Base-by-base conservation (phyloP, 257 asterid genomes). In the Petunia secreta region DNA sequence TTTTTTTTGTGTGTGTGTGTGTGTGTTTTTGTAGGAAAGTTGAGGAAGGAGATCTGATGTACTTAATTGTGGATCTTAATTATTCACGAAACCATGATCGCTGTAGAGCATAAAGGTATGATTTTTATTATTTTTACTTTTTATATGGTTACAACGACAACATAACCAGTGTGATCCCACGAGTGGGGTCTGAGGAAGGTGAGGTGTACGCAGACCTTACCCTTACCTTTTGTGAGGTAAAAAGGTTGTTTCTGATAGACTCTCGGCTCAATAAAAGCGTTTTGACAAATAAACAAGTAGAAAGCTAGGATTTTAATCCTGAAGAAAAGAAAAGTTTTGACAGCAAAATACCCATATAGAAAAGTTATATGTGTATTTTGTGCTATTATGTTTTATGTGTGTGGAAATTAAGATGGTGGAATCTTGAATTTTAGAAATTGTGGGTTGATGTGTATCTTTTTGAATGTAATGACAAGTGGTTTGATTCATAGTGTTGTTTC, bases 21-120 rank as follows among this genome's bases (percentile, higher is more conserved):
- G 50, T 69, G 63, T 57, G 63, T 46, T 69, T 71, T 10, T 71
- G 62, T 71, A 71, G 80, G 83, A 81, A 84, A 86, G 76, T 86
- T 81, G 85, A 85, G 85, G 94, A 76, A 88, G 90, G 94, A 84
- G 91, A 92, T 92, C 93, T 91, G 91, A 92, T 92, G 97, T 92
- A 85, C 93, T 84, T 84, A 89, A 89, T 89, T 71, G 87, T 82
- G 88, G 97, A 91, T 91, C 95, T 84, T 77, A 84, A 87, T 86
- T 87, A 79, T 80, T 82, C 81, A 60, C 89, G 80, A 82, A 84
- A 83, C 46, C 92, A 91, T 83, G 88, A 87, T 86, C 81, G 87
- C 97, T 39, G 80, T 91, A 80, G 91, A 88, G 82, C 91, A 89
- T 88, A 91, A 92, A 88, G 93, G 96, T 90, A 74, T 46, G 62